These are phyloP conservation scores for Porphyra umbilicalis DNA, from an alignment of 31 red algal species.

Conservation along the genomic window DNA sequence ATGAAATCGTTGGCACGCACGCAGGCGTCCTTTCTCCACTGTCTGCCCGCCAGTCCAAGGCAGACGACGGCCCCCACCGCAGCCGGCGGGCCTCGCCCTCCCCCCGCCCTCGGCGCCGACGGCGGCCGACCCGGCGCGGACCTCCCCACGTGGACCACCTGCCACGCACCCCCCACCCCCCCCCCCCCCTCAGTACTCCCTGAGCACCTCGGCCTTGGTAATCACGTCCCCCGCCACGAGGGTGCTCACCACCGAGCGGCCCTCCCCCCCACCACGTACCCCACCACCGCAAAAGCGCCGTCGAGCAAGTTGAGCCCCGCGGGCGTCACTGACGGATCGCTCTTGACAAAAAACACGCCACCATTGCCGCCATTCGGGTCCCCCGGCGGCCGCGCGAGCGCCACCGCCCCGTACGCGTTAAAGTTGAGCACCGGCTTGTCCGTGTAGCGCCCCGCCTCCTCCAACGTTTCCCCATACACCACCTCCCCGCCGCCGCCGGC, in stretches of 20 bases:
- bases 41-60: no score
- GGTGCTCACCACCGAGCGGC: not conserved
- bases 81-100: no score
- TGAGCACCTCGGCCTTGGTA: not conserved
- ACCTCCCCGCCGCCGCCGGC: not conserved
- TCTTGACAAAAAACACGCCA: constrained; percentile 5
- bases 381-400: not conserved
- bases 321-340: constrained; percentile 4
- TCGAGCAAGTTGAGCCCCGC: constrained; percentile 8
- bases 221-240: not conserved
- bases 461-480: not conserved
- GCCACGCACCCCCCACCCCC: not conserved
- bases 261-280: not conserved
- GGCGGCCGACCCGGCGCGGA: no score
- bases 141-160: no score
- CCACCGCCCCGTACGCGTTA: constrained; percentile 8
- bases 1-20: no score
- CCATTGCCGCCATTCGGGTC: not conserved
- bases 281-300: not conserved
- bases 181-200: not conserved
- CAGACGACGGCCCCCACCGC: no score
- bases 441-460: not conserved
- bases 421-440: not conserved
- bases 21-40: no score
- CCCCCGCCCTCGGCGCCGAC: no score